phyloP scores from a whole-genome alignment of 768 basidiomycete species.

The Lyophyllum semitale region DNA sequence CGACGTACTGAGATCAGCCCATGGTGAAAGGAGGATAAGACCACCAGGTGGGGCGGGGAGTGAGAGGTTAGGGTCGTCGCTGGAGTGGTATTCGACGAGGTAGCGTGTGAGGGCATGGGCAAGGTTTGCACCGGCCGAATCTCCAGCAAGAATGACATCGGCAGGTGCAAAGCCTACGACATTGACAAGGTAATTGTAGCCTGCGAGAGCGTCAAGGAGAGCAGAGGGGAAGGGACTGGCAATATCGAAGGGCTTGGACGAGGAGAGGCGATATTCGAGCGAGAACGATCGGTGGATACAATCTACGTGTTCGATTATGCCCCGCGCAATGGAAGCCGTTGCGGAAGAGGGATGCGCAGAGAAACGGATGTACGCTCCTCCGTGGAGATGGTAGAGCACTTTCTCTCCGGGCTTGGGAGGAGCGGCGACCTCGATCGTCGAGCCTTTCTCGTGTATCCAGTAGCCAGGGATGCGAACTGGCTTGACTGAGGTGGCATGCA shows the following conservation, averaged over 20 bases:
- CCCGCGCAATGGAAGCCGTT: constrained; percentile 45
- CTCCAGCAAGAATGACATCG: constrained; percentile 69
- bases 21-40: constrained; percentile 58
- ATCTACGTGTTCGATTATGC: constrained; percentile 46
- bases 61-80: constrained; percentile 11
- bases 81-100: constrained; percentile 49
- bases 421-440: constrained; percentile 33
- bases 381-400: constrained; percentile 64
- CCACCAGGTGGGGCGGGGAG: constrained; percentile 48
- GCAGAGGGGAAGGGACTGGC: constrained; percentile 73
- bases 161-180: constrained; percentile 55
- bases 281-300: constrained; percentile 53
- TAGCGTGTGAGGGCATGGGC: constrained; percentile 64
- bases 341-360: constrained; percentile 59
- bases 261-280: constrained; percentile 73
- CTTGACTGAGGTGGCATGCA: constrained; percentile 37
- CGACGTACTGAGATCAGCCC: constrained; percentile 49
- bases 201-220: constrained; percentile 72
- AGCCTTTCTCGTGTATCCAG: constrained; percentile 50
- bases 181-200: constrained; percentile 70
- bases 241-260: constrained; percentile 39
- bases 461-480: constrained; percentile 55
- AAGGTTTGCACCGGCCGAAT: constrained; percentile 80
- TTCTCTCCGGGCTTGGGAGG: constrained; percentile 52
- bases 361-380: constrained; percentile 55